Base-by-base conservation (phyloP, 495 filamentous ascomycete genomes). In the Daldinia concentrica region DNA sequence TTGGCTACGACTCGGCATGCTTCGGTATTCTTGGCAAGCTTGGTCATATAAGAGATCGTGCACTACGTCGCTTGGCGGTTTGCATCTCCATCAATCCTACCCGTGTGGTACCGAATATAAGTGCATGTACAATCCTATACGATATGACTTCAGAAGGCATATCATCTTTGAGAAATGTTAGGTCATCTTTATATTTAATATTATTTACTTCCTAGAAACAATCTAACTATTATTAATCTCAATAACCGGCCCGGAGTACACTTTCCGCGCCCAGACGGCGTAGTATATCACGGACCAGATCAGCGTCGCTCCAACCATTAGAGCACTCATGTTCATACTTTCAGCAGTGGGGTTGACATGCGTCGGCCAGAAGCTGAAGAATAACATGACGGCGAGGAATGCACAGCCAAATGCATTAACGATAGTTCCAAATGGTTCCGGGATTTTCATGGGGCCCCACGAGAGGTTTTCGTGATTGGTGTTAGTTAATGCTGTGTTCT, bases 361-460 rank as follows among this genome's bases (percentile, higher is more conserved):
- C 1, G 77, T 79, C 0, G 83, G 83, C 80, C 82, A 86, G 64
- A 84, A 85, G 43, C 81, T 84, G 62, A 84, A 85, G 39, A 83
- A 75, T n/a, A 70, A 17, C 50, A 73, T 64, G 24, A 73, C 50
- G 5, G 67, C 36, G 14, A 73, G 37, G 24, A 45, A 75, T 6
- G 55, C 48, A 14, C 66, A 74, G 6, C 67, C 66, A 17, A 74
- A 66, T 26, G 48, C 62, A 19, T 75, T 75, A 1, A 73, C 39
- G 12, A 72, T 69, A 12, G 51, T 68, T 22, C 74, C 71, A 22
- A 76, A 48, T 0, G 71, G 66, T 22, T 71, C 74, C 1, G 55
- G 74, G 15, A 76, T 62, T 6, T 36, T 24, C 22, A 30, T 48
- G 24, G 72, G 72, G 34, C 72, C 72, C 72, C 72, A 75, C 19